These are phyloP conservation scores for Hypoxylon sp. DNA, from an alignment of 2,329 filamentous ascomycete species.

Conservation along the genomic window DNA sequence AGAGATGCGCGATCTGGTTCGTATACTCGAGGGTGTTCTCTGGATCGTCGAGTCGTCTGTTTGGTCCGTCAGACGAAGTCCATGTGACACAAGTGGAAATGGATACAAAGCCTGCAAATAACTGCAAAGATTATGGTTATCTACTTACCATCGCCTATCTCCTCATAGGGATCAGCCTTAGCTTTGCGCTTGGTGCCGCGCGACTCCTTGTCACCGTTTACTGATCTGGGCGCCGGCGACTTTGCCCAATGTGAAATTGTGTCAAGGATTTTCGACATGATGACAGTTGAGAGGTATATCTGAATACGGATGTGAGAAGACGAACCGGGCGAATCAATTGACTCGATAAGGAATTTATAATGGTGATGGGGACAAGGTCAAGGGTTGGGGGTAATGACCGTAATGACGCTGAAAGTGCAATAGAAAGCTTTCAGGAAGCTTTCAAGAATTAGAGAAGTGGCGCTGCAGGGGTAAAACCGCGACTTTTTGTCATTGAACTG, in stretches of 20 bases:
- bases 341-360: slow-evolving; percentile 4
- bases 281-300: slow-evolving; percentile 3
- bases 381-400: too few species aligned
- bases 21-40: slow-evolving; percentile 44
- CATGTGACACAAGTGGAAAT: background rate
- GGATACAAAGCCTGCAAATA: background rate
- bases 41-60: slow-evolving; percentile 42
- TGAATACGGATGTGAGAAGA: background rate
- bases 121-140: background rate
- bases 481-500: slow-evolving; percentile 23
- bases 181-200: slow-evolving; percentile 52
- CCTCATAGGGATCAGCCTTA: slow-evolving; percentile 50
- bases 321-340: slow-evolving; percentile 6
- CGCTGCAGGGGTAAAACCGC: slow-evolving; percentile 35
- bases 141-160: slow-evolving; percentile 49
- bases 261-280: slow-evolving; percentile 27
- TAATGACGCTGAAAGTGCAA: slow-evolving; percentile 9
- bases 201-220: slow-evolving; percentile 36
- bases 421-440: slow-evolving; percentile 15
- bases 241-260: slow-evolving; percentile 18
- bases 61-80: slow-evolving; percentile 25
- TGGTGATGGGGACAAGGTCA: slow-evolving; percentile 5
- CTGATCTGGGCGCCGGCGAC: slow-evolving; percentile 34
- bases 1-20: slow-evolving; percentile 47
- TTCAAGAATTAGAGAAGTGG: slow-evolving; percentile 16